Percentiles rank a stretch among this genome's conserved stretches.
These are phyloP conservation scores for Aulographum hederae DNA, from an alignment of 2,329 filamentous ascomycete species.

Conservation along the genomic window DNA sequence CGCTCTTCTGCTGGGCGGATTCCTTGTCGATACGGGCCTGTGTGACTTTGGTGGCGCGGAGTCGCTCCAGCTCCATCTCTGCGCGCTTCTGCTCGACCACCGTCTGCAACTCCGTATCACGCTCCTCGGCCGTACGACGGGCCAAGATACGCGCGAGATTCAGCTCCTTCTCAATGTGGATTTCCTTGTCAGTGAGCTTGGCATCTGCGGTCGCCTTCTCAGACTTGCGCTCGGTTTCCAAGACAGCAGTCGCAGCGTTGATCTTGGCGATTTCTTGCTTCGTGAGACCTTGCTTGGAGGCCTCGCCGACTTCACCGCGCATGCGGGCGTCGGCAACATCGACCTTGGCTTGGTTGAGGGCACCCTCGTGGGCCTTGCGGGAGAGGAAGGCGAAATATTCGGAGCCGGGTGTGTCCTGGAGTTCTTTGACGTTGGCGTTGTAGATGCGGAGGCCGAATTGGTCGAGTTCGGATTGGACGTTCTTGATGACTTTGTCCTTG, in stretches of 20 bases:
- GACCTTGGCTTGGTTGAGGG: slow-evolving; percentile 58
- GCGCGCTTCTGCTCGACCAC: slow-evolving; percentile 59
- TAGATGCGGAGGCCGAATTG: slow-evolving; percentile 60
- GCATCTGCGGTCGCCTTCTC: slow-evolving; percentile 68
- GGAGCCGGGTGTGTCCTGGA: slow-evolving; percentile 66
- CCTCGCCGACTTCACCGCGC: slow-evolving; percentile 53
- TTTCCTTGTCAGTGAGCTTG: slow-evolving; percentile 53
- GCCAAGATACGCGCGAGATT: slow-evolving; percentile 61
- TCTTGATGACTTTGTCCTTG: slow-evolving; percentile 44
- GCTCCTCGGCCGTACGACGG: slow-evolving; percentile 51
- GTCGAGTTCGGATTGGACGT: slow-evolving; percentile 62
- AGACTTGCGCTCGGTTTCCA: slow-evolving; percentile 68
- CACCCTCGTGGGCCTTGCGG: slow-evolving; percentile 70
- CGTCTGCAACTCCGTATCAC: slow-evolving; percentile 64
- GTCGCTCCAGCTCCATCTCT: slow-evolving; percentile 61
- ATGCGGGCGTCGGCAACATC: slow-evolving; percentile 41
- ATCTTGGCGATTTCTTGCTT: slow-evolving; percentile 82
- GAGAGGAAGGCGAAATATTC: slow-evolving; percentile 70
- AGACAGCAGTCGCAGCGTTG: slow-evolving; percentile 65
- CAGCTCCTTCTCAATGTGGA: slow-evolving; percentile 53
- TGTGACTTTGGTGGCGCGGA: slow-evolving; percentile 60
- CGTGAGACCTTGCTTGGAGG: slow-evolving; percentile 59
- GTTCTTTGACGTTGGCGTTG: slow-evolving; percentile 68
- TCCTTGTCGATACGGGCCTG: slow-evolving; percentile 55
- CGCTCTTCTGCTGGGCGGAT: slow-evolving; percentile 48